Evolutionary conservation across 78 protist species (phyloP).

Genomic region (Tieghemostelium lacteum): DNA sequence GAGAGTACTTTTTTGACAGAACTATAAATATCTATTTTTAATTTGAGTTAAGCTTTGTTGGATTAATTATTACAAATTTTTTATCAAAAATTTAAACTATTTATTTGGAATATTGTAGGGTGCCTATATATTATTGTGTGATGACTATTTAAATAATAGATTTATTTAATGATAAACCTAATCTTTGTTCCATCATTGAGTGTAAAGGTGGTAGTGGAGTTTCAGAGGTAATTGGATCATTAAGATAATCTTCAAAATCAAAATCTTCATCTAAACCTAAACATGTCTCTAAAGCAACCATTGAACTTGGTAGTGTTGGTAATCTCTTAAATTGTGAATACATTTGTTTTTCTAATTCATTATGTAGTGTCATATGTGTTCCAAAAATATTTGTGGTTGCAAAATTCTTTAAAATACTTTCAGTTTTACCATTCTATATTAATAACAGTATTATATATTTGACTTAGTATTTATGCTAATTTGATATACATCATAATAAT

Average conservation of each 20-base stretch:
- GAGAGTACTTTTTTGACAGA: too few species aligned
- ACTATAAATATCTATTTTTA: too few species aligned
- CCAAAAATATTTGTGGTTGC: conserved; percentile 68
- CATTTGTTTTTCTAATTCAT: conserved; percentile 57
- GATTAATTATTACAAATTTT: too few species aligned
- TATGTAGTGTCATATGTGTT: conserved; percentile 28
- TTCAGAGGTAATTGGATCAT: conserved; percentile 56
- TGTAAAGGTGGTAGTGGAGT: conserved; percentile 53
- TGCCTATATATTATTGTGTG: too few species aligned
- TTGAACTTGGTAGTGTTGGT: conserved; percentile 66
- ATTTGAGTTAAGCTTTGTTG: too few species aligned
- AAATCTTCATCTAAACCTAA: conserved; percentile 72
- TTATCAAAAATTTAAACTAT: too few species aligned
- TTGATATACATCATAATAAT: neutral
- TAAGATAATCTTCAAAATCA: conserved; percentile 58
- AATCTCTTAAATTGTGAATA: conserved; percentile 74
- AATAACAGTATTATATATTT: neutral
- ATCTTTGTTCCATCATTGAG: conserved; percentile 30
- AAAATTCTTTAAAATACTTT: conserved; percentile 34
- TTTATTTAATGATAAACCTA: conserved; percentile 28
- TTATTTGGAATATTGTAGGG: too few species aligned
- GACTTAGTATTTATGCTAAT: neutral
- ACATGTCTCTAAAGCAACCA: conserved; percentile 53
- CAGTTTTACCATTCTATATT: conserved; percentile 30
- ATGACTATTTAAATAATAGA: conserved; percentile 7